Evolutionary conservation across 2,329 filamentous ascomycete species (phyloP), one percentile per base, ranked within the genome.

Genomic region (Colletotrichum eleusines): DNA sequence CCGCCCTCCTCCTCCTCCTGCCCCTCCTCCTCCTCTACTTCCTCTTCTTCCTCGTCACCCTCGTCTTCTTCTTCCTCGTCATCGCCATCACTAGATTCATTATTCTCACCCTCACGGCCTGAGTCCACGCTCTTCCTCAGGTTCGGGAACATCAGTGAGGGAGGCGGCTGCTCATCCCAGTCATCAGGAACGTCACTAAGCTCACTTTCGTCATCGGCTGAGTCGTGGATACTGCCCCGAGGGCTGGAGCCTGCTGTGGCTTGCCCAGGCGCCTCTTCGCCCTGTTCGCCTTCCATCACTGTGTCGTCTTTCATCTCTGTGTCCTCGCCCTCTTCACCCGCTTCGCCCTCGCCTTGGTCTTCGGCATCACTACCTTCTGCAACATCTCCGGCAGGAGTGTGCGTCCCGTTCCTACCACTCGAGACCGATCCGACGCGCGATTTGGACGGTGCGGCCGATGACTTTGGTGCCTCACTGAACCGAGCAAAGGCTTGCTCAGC

Each of bases 141-240:
- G 68, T 86, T 86, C 0, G 86, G 86, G 63, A 89, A 88, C 79
- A 89, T 79, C 35, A 89, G 75, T 16, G 83, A 83, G 1, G 84
- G 82, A 1, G 87, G 86, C 38, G 86, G 84, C 50, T 90, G 86
- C 54, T 89, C 86, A 62, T 90, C 87, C 67, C 88, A 88, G 50
- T 86, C 87, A 5, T 86, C 80, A 33, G 89, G 84, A 5, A 90
- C 86, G 72, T 92, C 91, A 63, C 89, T 92, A 0, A 92, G 82
- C 72, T 92, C 90, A 76, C 90, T 92, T 78, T 92, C 90, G 65
- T 91, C 89, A 72, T 92, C 90, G 0, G 88, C 90, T 50, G 87
- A 90, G 71, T 91, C 89, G 71, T 90, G 88, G 9, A 90, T 80
- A 70, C 88, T 93, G 7, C 86, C 87, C 0, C 85, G 84, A 7